Evolutionary conservation across 169 alveolate species (phyloP).

Genomic region (Cryptosporidium andersoni): DNA sequence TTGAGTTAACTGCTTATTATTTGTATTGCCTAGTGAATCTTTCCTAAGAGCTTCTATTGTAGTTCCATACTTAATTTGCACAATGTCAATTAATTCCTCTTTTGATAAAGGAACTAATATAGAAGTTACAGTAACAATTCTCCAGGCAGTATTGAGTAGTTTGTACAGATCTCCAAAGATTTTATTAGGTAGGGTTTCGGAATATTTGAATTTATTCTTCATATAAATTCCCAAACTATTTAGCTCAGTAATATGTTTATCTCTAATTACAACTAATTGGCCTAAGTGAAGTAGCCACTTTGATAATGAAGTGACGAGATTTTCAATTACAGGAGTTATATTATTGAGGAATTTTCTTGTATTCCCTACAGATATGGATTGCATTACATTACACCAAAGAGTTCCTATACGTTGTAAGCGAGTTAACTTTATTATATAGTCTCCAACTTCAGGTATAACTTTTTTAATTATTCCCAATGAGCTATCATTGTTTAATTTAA

Average conservation of each 20-base stretch:
- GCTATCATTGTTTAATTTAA: conserved; percentile 4
- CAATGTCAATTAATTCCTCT: conserved; percentile 33
- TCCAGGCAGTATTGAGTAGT: conserved; percentile 54
- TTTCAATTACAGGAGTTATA: conserved; percentile 11
- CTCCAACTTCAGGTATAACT: conserved; percentile 36
- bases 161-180: conserved; percentile 42
- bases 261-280: conserved; percentile 5
- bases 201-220: not conserved
- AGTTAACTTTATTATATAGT: conserved; percentile 41
- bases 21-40: conserved; percentile 1
- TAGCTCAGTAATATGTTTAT: not conserved
- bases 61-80: conserved; percentile 59
- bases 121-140: conserved; percentile 42
- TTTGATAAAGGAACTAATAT: conserved; percentile 63
- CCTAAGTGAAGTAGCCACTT: conserved; percentile 12
- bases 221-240: conserved; percentile 14
- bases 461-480: conserved; percentile 22
- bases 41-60: conserved; percentile 56
- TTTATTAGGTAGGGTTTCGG: conserved; percentile 4
- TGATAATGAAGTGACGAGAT: conserved; percentile 4
- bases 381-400: conserved; percentile 57
- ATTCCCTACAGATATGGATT: conserved; percentile 68
- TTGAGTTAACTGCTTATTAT: conserved; percentile 17
- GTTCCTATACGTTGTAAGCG: conserved; percentile 64
- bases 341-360: conserved; percentile 54